phyloP scores from a whole-genome alignment of 768 basidiomycete genomes.

The Leccinum variicolor region DNA sequence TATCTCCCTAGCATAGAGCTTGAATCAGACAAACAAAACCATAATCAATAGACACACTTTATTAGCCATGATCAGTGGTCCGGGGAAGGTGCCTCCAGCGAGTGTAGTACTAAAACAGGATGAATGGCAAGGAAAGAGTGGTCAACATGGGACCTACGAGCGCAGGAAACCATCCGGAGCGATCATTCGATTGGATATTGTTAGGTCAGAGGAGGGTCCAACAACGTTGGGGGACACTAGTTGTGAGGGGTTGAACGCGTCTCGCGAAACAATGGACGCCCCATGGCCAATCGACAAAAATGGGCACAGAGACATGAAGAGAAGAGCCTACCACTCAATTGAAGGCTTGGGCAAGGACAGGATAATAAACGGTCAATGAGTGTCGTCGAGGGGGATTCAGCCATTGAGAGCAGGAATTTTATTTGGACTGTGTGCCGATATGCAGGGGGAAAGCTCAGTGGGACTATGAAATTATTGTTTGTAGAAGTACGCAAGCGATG shows the following conservation, averaged over 20 bases:
- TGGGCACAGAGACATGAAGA: too few relatives aligned
- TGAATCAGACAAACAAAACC: neutral
- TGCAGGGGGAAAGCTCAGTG: too few relatives aligned
- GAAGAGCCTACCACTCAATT: too few relatives aligned
- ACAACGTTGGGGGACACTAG: neutral
- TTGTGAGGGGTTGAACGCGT: neutral
- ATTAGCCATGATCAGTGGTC: slow-evolving; percentile 37
- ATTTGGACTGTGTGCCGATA: too few relatives aligned
- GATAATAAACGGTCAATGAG: too few relatives aligned
- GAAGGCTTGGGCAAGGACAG: too few relatives aligned
- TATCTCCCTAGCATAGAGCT: slow-evolving; percentile 32
- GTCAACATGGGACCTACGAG: slow-evolving; percentile 29
- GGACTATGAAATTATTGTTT: too few relatives aligned
- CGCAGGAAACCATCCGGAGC: slow-evolving; percentile 50
- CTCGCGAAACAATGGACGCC: slow-evolving; percentile 24
- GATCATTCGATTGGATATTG: slow-evolving; percentile 38
- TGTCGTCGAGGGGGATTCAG: too few relatives aligned
- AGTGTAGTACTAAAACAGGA: slow-evolving; percentile 20
- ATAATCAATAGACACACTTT: slow-evolving; percentile 23
- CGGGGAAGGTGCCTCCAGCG: slow-evolving; percentile 44
- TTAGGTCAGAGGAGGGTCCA: slow-evolving; percentile 27
- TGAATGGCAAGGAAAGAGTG: neutral
- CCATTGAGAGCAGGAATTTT: too few relatives aligned
- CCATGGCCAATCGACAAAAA: slow-evolving; percentile 22
- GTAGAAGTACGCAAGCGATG: too few relatives aligned